Evolutionary conservation across 805 yeast species (phyloP), one percentile per base, ranked within the genome.

Genomic region (Sugiyamaella qingdaonensis): DNA sequence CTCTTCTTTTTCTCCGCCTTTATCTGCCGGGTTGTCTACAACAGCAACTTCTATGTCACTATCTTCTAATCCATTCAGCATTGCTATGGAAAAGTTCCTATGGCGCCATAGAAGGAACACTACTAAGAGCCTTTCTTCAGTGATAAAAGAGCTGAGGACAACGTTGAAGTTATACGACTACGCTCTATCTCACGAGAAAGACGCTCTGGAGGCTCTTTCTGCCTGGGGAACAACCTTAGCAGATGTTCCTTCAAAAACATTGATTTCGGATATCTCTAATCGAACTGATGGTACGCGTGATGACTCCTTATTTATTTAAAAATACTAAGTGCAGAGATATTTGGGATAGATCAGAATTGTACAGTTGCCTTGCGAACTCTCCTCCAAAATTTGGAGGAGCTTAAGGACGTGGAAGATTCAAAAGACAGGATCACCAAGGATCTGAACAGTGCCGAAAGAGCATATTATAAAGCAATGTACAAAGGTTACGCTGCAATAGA

Each of bases 391-490:
- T 48, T 63, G 19, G 56, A 61, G 19, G 51, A 53, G 7, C 50
- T 63, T 9, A 56, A 53, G 33, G 18, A 45, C 19, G 60, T 61
- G 13, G 67, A 63, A 43, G 54, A 52, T 3, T 10, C 27, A 8
- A 50, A 54, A 24, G 52, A 54, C 31, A 29, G 37, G 19, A 16
- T 46, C 1, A 39, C 48, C 16, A 49, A 50, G 37, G 54, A 49
- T 4, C 51, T 51, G 27, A 16, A 11, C 1, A 36, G 27, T 14
- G 61, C 61, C 2, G 63, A 61, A 37, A 48, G 50, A 39, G 46
- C 48, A 9, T 60, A 54, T 49, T 58, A 58, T 48, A 55, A 55
- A 37, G 56, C 61, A 1, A 14, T 60, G 41, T 61, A 61, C 27
- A 56, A 57, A 24, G 56, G 55, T 34, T 31, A 49, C 16, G 21